Evolutionary conservation across 495 filamentous ascomycete species (phyloP).

Genomic region (Neurospora terricola): DNA sequence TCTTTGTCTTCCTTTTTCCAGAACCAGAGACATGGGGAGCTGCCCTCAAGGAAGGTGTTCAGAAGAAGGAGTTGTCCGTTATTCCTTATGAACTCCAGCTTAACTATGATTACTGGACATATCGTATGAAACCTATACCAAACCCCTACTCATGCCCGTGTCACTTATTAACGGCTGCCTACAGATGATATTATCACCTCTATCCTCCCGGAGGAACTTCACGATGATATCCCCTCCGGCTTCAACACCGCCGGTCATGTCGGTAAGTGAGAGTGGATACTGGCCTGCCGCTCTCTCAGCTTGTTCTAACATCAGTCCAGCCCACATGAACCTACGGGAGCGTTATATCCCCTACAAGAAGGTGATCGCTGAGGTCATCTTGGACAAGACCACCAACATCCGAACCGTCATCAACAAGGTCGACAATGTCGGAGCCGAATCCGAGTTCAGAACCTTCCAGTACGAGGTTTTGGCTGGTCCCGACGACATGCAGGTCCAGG

Average conservation of each 20-base stretch:
- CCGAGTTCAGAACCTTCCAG: conserved; percentile 81
- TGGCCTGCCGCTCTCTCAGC: neutral
- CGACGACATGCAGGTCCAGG: conserved; percentile 68
- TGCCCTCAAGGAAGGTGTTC: conserved; percentile 55
- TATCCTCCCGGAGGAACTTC: conserved; percentile 53
- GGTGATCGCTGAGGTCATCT: conserved; percentile 69
- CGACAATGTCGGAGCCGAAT: conserved; percentile 74
- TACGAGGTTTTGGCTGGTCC: conserved; percentile 85
- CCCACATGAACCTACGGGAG: conserved; percentile 83
- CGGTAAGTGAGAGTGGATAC: conserved; percentile 35
- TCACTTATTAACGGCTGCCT: conserved; percentile 1
- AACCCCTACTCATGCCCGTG: neutral
- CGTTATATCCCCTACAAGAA: conserved; percentile 71
- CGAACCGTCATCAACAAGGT: conserved; percentile 93
- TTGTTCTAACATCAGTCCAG: conserved; percentile 21
- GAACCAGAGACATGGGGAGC: conserved; percentile 66
- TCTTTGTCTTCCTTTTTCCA: conserved; percentile 23
- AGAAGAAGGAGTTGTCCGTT: conserved; percentile 53
- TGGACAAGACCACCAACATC: conserved; percentile 74
- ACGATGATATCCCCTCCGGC: conserved; percentile 71
- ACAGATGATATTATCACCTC: conserved; percentile 72
- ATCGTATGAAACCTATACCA: conserved; percentile 44
- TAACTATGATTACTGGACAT: conserved; percentile 79
- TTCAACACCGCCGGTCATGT: conserved; percentile 86
- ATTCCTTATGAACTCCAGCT: conserved; percentile 65